Percentiles rank a stretch among this genome's conserved stretches.
phyloP scores from a whole-genome alignment of 2,329 filamentous ascomycete genomes.

The Xylaria arbuscula region DNA sequence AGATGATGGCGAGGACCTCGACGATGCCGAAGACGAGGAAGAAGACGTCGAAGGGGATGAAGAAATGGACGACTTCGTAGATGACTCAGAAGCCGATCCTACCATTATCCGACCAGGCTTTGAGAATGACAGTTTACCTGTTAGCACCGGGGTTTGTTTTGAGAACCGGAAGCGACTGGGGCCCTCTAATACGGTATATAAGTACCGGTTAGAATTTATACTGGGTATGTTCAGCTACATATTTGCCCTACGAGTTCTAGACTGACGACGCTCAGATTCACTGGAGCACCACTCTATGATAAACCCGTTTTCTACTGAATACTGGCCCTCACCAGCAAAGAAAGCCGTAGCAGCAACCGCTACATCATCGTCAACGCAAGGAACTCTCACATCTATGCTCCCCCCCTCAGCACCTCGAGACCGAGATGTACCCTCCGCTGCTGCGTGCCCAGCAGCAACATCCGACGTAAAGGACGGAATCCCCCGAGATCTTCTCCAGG shows the following conservation, averaged over 20 bases:
- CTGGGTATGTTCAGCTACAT: conserved; percentile 64
- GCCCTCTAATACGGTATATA: conserved; percentile 62
- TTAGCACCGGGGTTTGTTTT: conserved; percentile 86
- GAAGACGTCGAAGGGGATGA: conserved; percentile 77
- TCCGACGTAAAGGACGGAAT: conserved; percentile 56
- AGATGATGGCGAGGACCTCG: conserved; percentile 68
- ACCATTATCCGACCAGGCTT: conserved; percentile 53
- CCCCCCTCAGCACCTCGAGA: conserved; percentile 41
- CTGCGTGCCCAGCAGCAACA: conserved; percentile 16
- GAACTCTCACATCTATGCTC: conserved; percentile 40
- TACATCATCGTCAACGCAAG: conserved; percentile 23
- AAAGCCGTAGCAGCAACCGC: conserved; percentile 43
- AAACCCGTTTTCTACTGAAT: conserved; percentile 84
- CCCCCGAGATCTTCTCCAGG: conserved; percentile 67
- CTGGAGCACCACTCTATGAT: conserved; percentile 68
- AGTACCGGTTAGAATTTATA: conserved; percentile 80
- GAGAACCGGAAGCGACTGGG: conserved; percentile 67
- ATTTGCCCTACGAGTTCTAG: conserved; percentile 32
- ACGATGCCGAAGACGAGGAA: conserved; percentile 74
- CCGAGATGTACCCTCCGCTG: conserved; percentile 30
- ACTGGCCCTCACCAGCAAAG: conserved; percentile 71
- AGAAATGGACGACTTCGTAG: conserved; percentile 90
- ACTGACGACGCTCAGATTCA: conserved; percentile 52
- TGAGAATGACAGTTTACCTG: conserved; percentile 75
- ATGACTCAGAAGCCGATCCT: conserved; percentile 78